Conservation (phyloP, 345 rosid genomes). For the Populus davidiana region DNA sequence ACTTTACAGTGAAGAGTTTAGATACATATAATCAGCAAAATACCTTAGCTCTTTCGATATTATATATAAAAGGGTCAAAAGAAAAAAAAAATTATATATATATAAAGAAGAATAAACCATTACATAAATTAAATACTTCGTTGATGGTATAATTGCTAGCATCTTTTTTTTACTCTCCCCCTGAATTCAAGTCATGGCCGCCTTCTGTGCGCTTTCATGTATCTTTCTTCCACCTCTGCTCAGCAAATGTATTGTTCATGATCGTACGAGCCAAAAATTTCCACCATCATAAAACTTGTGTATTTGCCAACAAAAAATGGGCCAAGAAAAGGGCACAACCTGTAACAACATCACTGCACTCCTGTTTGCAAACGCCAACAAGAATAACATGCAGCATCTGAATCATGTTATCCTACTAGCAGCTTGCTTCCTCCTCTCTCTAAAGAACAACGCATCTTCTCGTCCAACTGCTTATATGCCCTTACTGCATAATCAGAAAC, state of each 20-base stretch:
- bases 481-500: neutral
- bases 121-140: conserved; percentile 11
- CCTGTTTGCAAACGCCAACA: neutral
- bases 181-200: conserved; percentile 1
- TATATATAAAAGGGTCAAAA: neutral
- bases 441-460: neutral
- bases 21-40: conserved; percentile 15
- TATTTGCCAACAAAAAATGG: conserved; percentile 1
- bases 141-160: neutral
- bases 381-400: neutral
- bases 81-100: neutral
- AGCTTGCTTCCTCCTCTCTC: neutral
- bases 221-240: neutral
- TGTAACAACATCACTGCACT: conserved; percentile 1
- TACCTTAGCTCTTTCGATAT: neutral
- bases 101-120: neutral
- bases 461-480: neutral
- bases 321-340: conserved; percentile 13
- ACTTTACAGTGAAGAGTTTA: conserved; percentile 29
- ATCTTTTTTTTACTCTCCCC: neutral
- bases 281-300: conserved; percentile 3
- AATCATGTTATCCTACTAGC: neutral
- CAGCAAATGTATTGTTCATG: neutral
- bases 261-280: neutral
- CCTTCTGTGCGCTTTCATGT: neutral